phyloP scores from a whole-genome alignment of 1,284 basidiomycete genomes.

The Ustilago nuda region DNA sequence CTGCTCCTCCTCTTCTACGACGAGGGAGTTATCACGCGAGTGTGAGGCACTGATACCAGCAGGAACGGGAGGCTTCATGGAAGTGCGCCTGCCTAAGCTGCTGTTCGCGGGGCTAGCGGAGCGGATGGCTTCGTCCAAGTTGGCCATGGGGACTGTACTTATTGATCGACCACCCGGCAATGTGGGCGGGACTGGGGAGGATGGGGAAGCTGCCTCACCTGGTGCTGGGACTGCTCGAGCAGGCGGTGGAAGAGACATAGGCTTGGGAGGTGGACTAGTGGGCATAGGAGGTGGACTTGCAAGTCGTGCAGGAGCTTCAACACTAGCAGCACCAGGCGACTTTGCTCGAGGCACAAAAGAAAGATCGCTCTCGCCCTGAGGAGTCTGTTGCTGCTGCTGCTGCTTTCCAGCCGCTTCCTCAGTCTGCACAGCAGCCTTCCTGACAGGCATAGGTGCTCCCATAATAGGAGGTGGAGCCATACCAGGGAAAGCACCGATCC shows the following conservation, averaged over 20 bases:
- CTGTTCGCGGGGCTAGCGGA: slow-evolving; percentile 36
- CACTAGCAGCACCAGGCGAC: slow-evolving; percentile 34
- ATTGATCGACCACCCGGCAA: slow-evolving; percentile 41
- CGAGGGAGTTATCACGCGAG: slow-evolving; percentile 32
- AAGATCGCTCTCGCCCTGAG: slow-evolving; percentile 64
- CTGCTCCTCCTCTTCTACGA: slow-evolving; percentile 27
- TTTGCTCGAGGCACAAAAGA: slow-evolving; percentile 41
- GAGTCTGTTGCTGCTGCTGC: slow-evolving; percentile 13
- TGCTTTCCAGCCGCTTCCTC: slow-evolving; percentile 52
- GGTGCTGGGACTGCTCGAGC: slow-evolving; percentile 26
- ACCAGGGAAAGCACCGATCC: slow-evolving; percentile 71
- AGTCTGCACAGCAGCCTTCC: slow-evolving; percentile 67
- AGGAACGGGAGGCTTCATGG: slow-evolving; percentile 46
- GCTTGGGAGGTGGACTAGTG: slow-evolving; percentile 37
- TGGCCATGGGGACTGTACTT: slow-evolving; percentile 40
- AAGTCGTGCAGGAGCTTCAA: slow-evolving; percentile 27
- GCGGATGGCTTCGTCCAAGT: slow-evolving; percentile 39
- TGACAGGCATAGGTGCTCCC: slow-evolving; percentile 71
- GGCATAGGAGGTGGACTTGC: slow-evolving; percentile 34
- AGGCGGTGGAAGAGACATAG: slow-evolving; percentile 30
- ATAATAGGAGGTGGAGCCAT: slow-evolving; percentile 74
- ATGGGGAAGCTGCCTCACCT: slow-evolving; percentile 22
- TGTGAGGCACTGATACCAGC: slow-evolving; percentile 23
- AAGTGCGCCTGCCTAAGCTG: slow-evolving; percentile 30
- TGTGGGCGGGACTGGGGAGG: slow-evolving; percentile 22